A percentile compares a stretch with the other conserved stretches of the same genome.
Conservation (phyloP, 2,329 filamentous ascomycete genomes). For the Dactylellina leptospora region DNA sequence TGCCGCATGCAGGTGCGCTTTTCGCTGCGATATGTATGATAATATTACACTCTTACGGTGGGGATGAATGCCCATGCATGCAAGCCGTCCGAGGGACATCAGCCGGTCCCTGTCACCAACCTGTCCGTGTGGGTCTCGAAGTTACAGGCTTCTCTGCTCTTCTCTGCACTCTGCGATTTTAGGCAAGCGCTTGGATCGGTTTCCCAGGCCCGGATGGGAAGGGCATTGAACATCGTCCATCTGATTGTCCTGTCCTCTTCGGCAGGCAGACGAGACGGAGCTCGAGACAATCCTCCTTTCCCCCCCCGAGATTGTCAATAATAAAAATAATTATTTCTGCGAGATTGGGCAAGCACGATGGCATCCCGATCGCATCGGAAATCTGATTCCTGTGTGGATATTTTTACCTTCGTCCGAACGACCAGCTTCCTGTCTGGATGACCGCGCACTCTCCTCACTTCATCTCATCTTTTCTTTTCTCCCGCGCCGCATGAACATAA, state of each 20-base stretch:
- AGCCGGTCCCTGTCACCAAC: too few species aligned
- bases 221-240: too few species aligned
- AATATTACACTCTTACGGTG: too few species aligned
- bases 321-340: too few species aligned
- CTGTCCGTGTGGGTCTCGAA: neutral
- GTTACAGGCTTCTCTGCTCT: neutral
- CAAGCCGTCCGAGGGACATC: too few species aligned
- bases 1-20: conserved; percentile 1
- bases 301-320: neutral
- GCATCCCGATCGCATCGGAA: too few species aligned
- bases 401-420: neutral
- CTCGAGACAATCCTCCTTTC: conserved; percentile 4
- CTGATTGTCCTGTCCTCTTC: too few species aligned
- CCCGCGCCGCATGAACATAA: neutral
- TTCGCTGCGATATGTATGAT: neutral
- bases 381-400: too few species aligned
- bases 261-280: conserved; percentile 7
- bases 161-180: conserved; percentile 19
- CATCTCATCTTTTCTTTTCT: neutral
- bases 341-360: too few species aligned
- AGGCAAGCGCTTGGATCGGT: conserved; percentile 31
- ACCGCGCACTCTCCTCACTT: neutral
- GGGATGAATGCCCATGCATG: too few species aligned
- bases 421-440: neutral
- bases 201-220: neutral